Conservation (phyloP, 768 basidiomycete genomes). For the Lactarius deliciosus region DNA sequence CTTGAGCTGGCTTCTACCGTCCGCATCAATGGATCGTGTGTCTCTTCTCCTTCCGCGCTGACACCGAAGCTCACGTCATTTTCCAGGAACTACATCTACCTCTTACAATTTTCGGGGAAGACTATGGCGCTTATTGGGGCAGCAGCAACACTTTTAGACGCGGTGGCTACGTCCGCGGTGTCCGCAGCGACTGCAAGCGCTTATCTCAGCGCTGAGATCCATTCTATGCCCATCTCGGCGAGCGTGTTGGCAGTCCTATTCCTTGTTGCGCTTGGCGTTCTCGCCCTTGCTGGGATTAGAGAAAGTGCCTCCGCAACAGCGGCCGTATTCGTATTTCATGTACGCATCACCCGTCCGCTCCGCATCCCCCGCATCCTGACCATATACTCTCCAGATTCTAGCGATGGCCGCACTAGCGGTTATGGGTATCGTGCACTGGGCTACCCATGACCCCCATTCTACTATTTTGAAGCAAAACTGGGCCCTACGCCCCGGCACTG, state of each 20-base stretch:
- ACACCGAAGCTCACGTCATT: background rate
- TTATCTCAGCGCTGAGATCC: constrained; percentile 27
- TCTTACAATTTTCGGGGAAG: constrained; percentile 25
- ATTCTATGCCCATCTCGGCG: constrained; percentile 21
- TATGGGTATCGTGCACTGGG: constrained; percentile 25
- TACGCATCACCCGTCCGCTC: background rate
- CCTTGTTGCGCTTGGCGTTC: constrained; percentile 23
- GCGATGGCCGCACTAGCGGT: constrained; percentile 24
- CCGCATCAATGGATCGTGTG: constrained; percentile 25
- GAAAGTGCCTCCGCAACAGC: constrained; percentile 26
- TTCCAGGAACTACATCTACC: constrained; percentile 21
- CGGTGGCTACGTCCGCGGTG: constrained; percentile 27
- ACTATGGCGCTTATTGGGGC: constrained; percentile 26
- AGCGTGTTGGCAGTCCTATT: constrained; percentile 23
- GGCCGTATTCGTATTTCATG: constrained; percentile 28
- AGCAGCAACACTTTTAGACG: constrained; percentile 26
- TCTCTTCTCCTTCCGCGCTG: background rate
- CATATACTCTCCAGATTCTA: constrained; percentile 12
- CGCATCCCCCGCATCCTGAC: background rate
- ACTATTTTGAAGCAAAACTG: constrained; percentile 23
- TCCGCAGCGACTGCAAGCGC: constrained; percentile 29
- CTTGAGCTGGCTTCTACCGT: constrained; percentile 24
- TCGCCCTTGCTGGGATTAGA: constrained; percentile 28
- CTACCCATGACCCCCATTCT: constrained; percentile 26
- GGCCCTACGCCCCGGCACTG: constrained; percentile 21